Evolutionary conservation across 257 asterid genomes (phyloP).

Genomic region (Penstemon eatonii): DNA sequence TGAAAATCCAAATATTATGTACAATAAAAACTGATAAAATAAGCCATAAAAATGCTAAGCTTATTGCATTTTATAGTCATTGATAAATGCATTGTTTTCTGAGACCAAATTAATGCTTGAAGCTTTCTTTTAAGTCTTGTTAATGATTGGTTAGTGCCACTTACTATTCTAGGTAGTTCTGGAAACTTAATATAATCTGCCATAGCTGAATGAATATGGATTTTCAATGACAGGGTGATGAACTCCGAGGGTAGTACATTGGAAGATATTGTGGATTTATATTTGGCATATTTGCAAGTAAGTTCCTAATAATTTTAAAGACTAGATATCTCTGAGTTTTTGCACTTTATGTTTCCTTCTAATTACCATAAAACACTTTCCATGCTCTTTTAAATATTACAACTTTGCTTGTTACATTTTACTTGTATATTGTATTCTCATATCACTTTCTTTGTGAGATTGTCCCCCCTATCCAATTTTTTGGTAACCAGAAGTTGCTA

Average conservation of each 20-base stretch:
- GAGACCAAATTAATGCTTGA: slow-evolving; percentile 9
- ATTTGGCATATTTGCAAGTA: slow-evolving; percentile 88
- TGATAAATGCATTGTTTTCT: slow-evolving; percentile 1
- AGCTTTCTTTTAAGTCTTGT: neutral
- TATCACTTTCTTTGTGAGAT: neutral
- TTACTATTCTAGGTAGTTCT: neutral
- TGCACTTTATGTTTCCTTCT: slow-evolving; percentile 7
- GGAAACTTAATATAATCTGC: neutral
- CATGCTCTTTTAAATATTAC: slow-evolving; percentile 16
- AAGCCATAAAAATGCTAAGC: neutral
- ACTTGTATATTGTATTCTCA: slow-evolving; percentile 3
- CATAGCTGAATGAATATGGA: slow-evolving; percentile 26
- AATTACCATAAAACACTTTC: slow-evolving; percentile 1
- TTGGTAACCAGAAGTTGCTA: slow-evolving; percentile 1
- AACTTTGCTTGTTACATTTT: slow-evolving; percentile 14
- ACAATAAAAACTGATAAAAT: slow-evolving; percentile 8
- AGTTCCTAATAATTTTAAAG: slow-evolving; percentile 32
- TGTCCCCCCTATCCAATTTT: neutral
- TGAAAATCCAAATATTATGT: slow-evolving; percentile 3
- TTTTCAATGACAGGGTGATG: slow-evolving; percentile 52
- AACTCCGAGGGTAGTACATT: slow-evolving; percentile 51
- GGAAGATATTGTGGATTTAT: slow-evolving; percentile 86
- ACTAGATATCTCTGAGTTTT: slow-evolving; percentile 1
- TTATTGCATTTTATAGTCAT: slow-evolving; percentile 13
- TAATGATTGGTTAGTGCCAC: neutral